Percentiles rank a stretch among this genome's conserved stretches.
Evolutionary conservation across 2,329 filamentous ascomycete species (phyloP).

Genomic region (Fusarium xyrophilum): DNA sequence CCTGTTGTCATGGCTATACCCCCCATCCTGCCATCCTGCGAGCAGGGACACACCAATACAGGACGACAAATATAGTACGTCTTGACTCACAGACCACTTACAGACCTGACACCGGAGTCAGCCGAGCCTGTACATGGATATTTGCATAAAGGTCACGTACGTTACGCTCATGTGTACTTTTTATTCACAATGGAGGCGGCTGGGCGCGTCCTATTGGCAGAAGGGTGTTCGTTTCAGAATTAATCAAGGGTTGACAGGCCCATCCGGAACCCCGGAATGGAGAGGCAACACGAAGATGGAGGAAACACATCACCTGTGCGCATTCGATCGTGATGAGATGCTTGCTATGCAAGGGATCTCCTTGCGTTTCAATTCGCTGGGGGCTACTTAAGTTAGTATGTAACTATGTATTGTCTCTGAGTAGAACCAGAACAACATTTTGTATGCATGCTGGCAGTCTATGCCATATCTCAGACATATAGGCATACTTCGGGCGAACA

Average conservation of each 20-base stretch:
- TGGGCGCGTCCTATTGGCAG: constrained; percentile 15
- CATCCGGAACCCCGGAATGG: constrained; percentile 4
- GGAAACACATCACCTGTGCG: constrained; percentile 14
- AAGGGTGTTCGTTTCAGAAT: constrained; percentile 28
- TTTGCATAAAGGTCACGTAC: constrained; percentile 5
- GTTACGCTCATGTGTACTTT: neutral
- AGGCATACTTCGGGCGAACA: neutral
- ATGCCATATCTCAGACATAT: neutral
- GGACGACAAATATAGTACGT: neutral
- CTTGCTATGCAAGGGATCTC: constrained; percentile 1
- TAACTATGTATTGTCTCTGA: neutral
- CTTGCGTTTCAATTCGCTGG: neutral
- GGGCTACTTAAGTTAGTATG: neutral
- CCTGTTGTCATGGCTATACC: neutral
- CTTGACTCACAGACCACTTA: constrained; percentile 12
- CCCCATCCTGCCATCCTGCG: neutral
- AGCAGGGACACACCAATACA: constrained; percentile 10
- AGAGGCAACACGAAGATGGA: neutral
- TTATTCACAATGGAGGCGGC: constrained; percentile 2
- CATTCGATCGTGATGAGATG: neutral
- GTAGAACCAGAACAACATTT: neutral
- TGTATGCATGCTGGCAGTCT: neutral
- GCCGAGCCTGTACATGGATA: constrained; percentile 24
- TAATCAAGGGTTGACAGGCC: constrained; percentile 12
- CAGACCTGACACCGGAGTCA: constrained; percentile 25